Evolutionary conservation across 1,284 basidiomycete species (phyloP), one percentile per base, ranked within the genome.

Genomic region (Rhizoctonia solani): DNA sequence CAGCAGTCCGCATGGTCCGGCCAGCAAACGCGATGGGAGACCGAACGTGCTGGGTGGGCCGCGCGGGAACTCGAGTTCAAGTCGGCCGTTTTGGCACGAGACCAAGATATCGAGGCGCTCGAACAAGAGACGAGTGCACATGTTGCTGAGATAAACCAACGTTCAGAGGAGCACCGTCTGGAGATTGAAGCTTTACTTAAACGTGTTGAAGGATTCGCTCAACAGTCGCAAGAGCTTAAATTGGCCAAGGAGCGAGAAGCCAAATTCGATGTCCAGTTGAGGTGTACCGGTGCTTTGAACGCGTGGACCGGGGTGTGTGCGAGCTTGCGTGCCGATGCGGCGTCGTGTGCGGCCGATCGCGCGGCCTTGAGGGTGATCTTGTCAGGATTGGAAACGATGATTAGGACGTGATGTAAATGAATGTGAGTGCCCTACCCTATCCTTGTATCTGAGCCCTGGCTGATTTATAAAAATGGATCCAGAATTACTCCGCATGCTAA

Each of bases 321-420:
- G 39, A 29, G 30, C 11, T 29, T 63, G 21, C 50, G 42, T 30
- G 58, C 58, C 14, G 58, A 63, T 25, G 30, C 46, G 46, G 58
- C 29, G n/a, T 46, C 58, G 19, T 63, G 58, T 27, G 58, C 58
- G 9, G 58, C 58, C 21, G 58, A 63, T 29, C 58, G 58, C 1
- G 58, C 58, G 23, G 58, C 58, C 21, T 27, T 63, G 32, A 34
- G 42, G 29, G 58, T 63, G 13, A 63, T 63, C 29, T n/a, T 63
- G 14, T 32, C 52, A 25, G 58, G 58, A 32, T 52, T 63, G 34
- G 58, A 63, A 47, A 49, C 58, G 30, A 63, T 63, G 58, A 29
- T 39, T 19, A n/a, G 47, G 21, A 19, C 23, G 30, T 63, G 34
- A 63, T 46, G 8, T 16, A 37, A 46, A n/a, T 52, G 58, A 59